Percentiles rank a stretch among this genome's conserved stretches.
Conservation (phyloP, 352 stramenopile genomes). For the Phytopythium chamaehyphon region DNA sequence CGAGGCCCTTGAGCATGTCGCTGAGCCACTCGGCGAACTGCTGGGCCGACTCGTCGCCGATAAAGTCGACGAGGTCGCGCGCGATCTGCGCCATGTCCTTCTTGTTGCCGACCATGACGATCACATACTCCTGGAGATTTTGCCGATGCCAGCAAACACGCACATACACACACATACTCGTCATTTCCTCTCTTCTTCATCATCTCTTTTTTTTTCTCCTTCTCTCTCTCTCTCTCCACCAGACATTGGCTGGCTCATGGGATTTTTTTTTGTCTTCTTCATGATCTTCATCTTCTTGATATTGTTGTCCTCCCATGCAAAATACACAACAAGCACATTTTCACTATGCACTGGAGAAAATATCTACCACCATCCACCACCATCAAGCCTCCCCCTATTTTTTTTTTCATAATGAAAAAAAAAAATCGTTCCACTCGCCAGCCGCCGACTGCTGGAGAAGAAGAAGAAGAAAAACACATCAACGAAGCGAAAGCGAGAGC, state of each 20-base stretch:
- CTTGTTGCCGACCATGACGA: conserved; percentile 86
- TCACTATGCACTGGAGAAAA: too few species aligned
- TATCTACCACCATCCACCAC: too few species aligned
- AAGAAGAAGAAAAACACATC: conserved; percentile 3
- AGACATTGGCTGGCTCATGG: neutral
- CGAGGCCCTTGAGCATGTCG: conserved; percentile 43
- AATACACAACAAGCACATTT: conserved; percentile 4
- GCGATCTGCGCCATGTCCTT: conserved; percentile 84
- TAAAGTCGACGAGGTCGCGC: conserved; percentile 80
- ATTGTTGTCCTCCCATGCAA: neutral
- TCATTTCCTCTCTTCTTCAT: conserved; percentile 9
- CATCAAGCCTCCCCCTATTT: too few species aligned
- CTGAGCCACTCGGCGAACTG: conserved; percentile 74
- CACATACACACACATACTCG: conserved; percentile 30
- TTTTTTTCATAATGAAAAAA: too few species aligned
- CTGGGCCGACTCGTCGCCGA: conserved; percentile 71
- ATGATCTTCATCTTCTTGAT: conserved; percentile 7
- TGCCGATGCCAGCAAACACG: neutral
- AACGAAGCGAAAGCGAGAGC: conserved; percentile 1
- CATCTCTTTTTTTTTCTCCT: conserved; percentile 9
- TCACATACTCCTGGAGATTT: conserved; percentile 55
- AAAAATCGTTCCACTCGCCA: neutral
- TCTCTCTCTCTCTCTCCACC: conserved; percentile 17
- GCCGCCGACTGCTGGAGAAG: neutral
- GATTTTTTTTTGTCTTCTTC: conserved; percentile 19